Conservation (phyloP, 192 early-diverging fungal genomes). For the Podochytrium sp. region DNA sequence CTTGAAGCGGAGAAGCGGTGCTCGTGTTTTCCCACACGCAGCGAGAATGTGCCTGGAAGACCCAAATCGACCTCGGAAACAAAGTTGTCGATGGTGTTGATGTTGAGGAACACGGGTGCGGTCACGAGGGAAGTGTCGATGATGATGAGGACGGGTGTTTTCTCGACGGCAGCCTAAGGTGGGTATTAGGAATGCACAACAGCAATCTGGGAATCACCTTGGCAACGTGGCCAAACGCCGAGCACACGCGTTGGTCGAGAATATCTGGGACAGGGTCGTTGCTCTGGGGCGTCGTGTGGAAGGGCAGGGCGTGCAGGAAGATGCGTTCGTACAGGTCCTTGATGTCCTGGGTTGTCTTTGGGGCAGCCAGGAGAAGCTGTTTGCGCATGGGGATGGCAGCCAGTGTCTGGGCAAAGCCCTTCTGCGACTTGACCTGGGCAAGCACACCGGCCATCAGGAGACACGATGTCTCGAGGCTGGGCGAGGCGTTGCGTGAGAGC, state of each 20-base stretch:
- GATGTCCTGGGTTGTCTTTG: slow-evolving; percentile 13
- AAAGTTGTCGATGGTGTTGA: slow-evolving; percentile 25
- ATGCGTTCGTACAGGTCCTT: slow-evolving; percentile 9
- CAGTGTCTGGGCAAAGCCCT: neutral
- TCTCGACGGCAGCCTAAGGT: slow-evolving; percentile 26
- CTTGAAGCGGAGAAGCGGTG: neutral
- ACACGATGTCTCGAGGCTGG: neutral
- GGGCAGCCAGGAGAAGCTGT: slow-evolving; percentile 8
- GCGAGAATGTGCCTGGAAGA: slow-evolving; percentile 6
- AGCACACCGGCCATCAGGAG: neutral
- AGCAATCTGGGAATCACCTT: neutral
- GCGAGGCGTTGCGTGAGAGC: too few relatives aligned
- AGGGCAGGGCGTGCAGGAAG: slow-evolving; percentile 23
- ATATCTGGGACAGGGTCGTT: slow-evolving; percentile 7
- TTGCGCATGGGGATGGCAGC: neutral
- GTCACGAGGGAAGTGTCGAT: neutral
- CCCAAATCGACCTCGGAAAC: slow-evolving; percentile 23
- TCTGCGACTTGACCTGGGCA: neutral
- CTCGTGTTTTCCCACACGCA: slow-evolving; percentile 15
- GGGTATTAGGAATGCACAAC: neutral
- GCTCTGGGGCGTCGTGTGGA: neutral
- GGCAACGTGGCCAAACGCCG: slow-evolving; percentile 14
- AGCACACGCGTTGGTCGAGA: slow-evolving; percentile 1
- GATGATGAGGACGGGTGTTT: slow-evolving; percentile 24
- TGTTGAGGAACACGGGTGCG: slow-evolving; percentile 17